A percentile compares a stretch with the other conserved stretches of the same genome.
These are phyloP conservation scores for Talaromyces funiculosus DNA, from an alignment of 2,329 filamentous ascomycete genomes.

Conservation along the genomic window DNA sequence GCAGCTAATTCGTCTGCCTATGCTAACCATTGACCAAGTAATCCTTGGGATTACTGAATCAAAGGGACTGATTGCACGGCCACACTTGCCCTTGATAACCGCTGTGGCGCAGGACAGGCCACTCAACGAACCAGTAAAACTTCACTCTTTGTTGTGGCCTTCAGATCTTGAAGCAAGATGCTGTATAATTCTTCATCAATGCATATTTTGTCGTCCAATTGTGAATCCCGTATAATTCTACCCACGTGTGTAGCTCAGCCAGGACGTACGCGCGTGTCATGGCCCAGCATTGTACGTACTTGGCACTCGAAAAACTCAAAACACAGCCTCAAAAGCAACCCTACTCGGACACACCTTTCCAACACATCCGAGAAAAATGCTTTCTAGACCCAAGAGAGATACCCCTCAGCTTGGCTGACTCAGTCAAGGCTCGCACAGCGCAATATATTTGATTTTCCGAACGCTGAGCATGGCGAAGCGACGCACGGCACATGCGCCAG, in stretches of 20 bases:
- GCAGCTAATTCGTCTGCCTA: neutral
- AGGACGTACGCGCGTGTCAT: neutral
- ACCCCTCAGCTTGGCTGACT: neutral
- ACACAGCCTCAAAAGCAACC: constrained; percentile 1
- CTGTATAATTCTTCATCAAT: neutral
- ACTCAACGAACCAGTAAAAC: neutral
- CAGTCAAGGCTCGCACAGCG: neutral
- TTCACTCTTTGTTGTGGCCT: neutral
- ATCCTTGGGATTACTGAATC: neutral
- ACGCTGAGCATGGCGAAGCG: neutral
- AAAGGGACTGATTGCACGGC: neutral
- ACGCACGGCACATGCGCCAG: neutral
- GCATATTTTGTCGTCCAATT: neutral
- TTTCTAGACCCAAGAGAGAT: neutral
- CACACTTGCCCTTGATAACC: neutral
- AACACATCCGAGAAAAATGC: neutral
- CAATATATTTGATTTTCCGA: neutral
- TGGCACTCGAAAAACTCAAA: neutral
- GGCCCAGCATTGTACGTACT: neutral
- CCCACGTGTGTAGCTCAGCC: neutral
- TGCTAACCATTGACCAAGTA: neutral
- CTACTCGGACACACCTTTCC: neutral
- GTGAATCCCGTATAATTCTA: neutral
- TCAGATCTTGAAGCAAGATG: neutral
- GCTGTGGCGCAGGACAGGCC: neutral